phyloP scores from a whole-genome alignment of 352 stramenopile genomes.

The Pythium guiyangense region DNA sequence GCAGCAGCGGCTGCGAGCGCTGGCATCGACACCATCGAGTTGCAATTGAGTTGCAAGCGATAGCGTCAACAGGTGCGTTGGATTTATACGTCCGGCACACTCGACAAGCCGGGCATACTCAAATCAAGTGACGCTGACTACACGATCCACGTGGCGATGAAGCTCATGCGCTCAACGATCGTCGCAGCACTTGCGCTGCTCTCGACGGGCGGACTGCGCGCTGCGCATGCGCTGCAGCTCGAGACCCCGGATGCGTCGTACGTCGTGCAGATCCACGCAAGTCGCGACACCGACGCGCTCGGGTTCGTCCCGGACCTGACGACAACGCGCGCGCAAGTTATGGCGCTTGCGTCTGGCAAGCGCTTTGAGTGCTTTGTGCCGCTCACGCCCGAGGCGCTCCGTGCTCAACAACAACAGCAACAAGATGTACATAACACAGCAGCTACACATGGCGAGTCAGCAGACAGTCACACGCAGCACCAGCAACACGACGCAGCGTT shows the following conservation, averaged over 20 bases:
- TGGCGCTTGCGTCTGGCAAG: slow-evolving; percentile 60
- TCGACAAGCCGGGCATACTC: too few relatives aligned
- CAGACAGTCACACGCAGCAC: neutral
- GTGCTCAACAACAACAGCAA: neutral
- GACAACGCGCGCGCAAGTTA: slow-evolving; percentile 36
- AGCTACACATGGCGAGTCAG: neutral
- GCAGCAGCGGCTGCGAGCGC: neutral
- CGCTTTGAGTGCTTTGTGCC: slow-evolving; percentile 76
- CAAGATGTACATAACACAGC: neutral
- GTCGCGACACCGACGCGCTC: slow-evolving; percentile 25
- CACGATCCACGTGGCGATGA: neutral
- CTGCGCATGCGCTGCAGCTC: slow-evolving; percentile 6
- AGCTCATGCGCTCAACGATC: neutral
- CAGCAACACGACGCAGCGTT: slow-evolving; percentile 15
- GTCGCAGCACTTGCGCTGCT: neutral
- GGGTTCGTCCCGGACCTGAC: slow-evolving; percentile 12
- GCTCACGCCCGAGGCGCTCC: slow-evolving; percentile 16
- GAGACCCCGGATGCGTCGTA: slow-evolving; percentile 34
- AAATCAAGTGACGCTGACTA: neutral
- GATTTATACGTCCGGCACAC: neutral
- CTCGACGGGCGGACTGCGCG: neutral
- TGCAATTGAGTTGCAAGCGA: neutral
- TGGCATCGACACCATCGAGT: neutral
- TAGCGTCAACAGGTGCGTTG: neutral
- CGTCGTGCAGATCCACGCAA: slow-evolving; percentile 65